Percentiles rank a stretch among this genome's conserved stretches.
phyloP scores from a whole-genome alignment of 176 grass and related monocot genomes.

The Poa pratensis region DNA sequence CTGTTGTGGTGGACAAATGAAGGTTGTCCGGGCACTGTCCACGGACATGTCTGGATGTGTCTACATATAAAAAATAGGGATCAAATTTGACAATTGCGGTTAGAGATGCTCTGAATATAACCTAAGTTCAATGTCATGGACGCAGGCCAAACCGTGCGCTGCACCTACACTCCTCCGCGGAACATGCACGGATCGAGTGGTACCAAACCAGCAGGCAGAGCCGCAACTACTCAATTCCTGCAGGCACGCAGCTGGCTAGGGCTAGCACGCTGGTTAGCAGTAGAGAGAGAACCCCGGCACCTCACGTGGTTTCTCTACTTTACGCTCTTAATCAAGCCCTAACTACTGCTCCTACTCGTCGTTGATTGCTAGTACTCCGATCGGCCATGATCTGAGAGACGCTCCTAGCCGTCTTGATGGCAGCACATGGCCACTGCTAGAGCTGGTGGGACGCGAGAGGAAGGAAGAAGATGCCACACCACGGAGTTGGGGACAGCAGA shows the following conservation, averaged over 20 bases:
- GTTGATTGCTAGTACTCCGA: conserved; percentile 20
- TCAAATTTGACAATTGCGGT: no score
- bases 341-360: background rate
- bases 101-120: no score
- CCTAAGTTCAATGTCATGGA: no score
- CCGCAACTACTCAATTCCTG: background rate
- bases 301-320: conserved; percentile 41
- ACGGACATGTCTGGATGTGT: no score
- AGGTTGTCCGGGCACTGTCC: no score
- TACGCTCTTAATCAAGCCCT: background rate
- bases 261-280: background rate
- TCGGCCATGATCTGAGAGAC: conserved; percentile 28
- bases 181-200: background rate
- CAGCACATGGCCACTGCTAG: conserved; percentile 42
- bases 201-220: background rate
- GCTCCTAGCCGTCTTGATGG: conserved; percentile 21
- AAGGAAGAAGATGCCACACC: conserved; percentile 16
- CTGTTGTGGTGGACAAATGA: no score
- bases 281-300: conserved; percentile 1
- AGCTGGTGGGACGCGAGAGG: background rate
- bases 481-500: conserved; percentile 5
- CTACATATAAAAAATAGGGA: no score
- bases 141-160: background rate
- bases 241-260: background rate
- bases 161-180: background rate